A percentile compares a stretch with the other conserved stretches of the same genome.
phyloP scores from a whole-genome alignment of 148 eudicot genomes.

The Vaccinium darrowii region DNA sequence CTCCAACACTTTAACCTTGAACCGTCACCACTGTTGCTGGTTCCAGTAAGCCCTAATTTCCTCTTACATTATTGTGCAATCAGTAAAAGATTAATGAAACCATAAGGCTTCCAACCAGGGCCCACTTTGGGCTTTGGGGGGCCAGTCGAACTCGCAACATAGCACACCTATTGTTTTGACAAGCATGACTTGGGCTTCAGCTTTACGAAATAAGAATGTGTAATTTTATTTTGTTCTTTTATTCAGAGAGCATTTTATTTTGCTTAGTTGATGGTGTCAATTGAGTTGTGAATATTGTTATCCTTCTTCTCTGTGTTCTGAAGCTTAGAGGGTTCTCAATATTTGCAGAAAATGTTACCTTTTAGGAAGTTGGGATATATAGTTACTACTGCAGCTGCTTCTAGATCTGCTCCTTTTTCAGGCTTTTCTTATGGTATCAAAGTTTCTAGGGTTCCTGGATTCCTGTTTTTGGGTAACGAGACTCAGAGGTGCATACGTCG shows the following conservation, averaged over 20 bases:
- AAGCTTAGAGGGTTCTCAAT: background rate
- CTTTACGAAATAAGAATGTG: no score
- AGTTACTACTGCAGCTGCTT: background rate
- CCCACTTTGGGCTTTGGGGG: background rate
- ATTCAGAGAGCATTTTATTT: background rate
- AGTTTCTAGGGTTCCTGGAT: conserved; percentile 9
- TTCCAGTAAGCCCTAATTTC: background rate
- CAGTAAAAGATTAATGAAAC: background rate
- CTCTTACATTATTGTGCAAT: background rate
- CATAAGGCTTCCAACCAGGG: background rate
- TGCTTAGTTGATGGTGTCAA: background rate
- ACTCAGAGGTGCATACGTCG: conserved; percentile 15
- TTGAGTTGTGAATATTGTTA: background rate
- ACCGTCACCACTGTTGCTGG: background rate
- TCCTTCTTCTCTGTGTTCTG: background rate
- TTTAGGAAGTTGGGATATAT: conserved; percentile 29
- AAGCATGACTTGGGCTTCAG: background rate
- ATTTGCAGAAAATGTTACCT: conserved; percentile 31
- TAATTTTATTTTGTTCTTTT: background rate
- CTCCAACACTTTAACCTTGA: no score
- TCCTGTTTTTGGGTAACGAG: conserved; percentile 2
- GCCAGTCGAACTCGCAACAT: background rate
- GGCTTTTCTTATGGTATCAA: conserved; percentile 18
- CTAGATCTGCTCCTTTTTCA: conserved; percentile 20
- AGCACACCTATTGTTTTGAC: background rate